Evolutionary conservation across 2,329 filamentous ascomycete species (phyloP).

Genomic region (Ceratocystiopsis minuta): DNA sequence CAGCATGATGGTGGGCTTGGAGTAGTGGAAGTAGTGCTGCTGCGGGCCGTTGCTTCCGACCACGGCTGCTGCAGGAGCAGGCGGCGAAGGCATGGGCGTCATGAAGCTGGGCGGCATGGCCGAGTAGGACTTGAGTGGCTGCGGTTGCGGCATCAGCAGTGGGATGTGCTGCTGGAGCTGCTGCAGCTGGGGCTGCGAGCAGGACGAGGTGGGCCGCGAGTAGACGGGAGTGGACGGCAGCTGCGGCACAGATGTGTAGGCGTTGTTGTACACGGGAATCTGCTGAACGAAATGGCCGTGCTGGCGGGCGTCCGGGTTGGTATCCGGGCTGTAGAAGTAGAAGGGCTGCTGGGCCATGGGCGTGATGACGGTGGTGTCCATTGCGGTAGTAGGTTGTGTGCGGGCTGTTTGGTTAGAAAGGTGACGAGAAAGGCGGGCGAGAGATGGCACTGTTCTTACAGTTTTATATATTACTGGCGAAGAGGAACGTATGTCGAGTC

Average conservation of each 20-base stretch:
- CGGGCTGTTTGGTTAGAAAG: constrained; percentile 4
- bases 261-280: constrained; percentile 1
- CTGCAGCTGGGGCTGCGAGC: constrained; percentile 33
- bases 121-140: constrained; percentile 27
- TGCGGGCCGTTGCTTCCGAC: constrained; percentile 41
- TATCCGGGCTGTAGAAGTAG: constrained; percentile 74
- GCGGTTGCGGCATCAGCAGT: constrained; percentile 3
- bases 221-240: constrained; percentile 44
- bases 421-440: neutral
- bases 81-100: no score
- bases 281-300: constrained; percentile 51
- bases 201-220: constrained; percentile 46
- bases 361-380: constrained; percentile 43
- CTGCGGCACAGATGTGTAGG: neutral
- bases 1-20: constrained; percentile 63
- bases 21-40: constrained; percentile 57
- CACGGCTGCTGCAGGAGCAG: constrained; percentile 10
- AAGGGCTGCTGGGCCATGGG: constrained; percentile 56
- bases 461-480: no score
- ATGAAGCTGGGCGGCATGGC: constrained; percentile 26
- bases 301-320: constrained; percentile 52
- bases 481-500: neutral
- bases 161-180: constrained; percentile 23
- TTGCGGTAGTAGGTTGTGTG: constrained; percentile 20
- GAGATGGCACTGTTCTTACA: neutral